phyloP scores from a whole-genome alignment of 345 rosid species.

The Adansonia digitata region DNA sequence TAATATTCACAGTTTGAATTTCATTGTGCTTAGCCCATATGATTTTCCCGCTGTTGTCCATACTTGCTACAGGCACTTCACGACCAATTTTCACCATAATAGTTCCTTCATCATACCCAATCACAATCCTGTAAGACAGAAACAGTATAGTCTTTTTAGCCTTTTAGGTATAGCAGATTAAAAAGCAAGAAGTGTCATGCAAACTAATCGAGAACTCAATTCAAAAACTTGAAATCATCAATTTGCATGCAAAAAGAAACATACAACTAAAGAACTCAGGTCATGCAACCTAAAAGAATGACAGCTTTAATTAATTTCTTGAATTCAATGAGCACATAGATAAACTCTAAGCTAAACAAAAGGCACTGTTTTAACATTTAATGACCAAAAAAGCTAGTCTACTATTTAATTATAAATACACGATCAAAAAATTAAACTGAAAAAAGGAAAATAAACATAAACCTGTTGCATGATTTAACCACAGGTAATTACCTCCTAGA shows the following conservation, averaged over 20 bases:
- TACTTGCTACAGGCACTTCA: slow-evolving; percentile 98
- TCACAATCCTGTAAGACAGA: slow-evolving; percentile 62
- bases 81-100: slow-evolving; percentile 99
- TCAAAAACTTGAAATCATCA: slow-evolving; percentile 8
- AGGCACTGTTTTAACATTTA: not conserved
- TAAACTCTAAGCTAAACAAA: not conserved
- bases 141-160: not conserved
- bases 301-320: not conserved
- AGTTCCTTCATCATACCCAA: slow-evolving; percentile 99
- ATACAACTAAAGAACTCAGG: not conserved
- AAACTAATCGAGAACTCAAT: not conserved
- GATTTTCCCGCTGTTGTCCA: slow-evolving; percentile 98
- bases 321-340: not conserved
- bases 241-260: not conserved
- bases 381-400: not conserved
- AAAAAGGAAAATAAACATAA: not conserved
- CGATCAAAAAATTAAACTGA: not conserved
- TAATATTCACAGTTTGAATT: slow-evolving; percentile 96
- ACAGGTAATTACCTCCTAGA: slow-evolving; percentile 71
- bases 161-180: not conserved
- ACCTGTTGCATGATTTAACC: not conserved
- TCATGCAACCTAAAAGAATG: not conserved
- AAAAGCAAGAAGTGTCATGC: not conserved
- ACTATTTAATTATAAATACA: not conserved
- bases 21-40: slow-evolving; percentile 99